phyloP scores from a whole-genome alignment of 352 stramenopile species.

The Pythium folliculosum region DNA sequence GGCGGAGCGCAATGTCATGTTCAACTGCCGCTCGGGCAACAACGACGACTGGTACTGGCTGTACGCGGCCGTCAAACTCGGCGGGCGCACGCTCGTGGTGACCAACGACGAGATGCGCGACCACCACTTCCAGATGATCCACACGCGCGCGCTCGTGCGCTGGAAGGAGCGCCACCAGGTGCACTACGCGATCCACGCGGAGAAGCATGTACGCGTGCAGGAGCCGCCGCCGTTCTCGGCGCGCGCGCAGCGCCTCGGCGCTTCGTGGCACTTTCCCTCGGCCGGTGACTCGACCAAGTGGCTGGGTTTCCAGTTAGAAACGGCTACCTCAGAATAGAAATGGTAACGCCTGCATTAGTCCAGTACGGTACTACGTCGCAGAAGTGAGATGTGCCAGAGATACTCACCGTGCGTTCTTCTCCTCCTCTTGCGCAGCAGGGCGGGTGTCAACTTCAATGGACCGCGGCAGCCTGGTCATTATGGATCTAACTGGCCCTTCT shows the following conservation, averaged over 20 bases:
- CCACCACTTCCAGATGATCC: constrained; percentile 99
- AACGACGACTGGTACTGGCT: constrained; percentile 99
- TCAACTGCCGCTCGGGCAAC: constrained; percentile 93
- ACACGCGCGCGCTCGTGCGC: constrained; percentile 91
- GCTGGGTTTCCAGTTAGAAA: constrained; percentile 53
- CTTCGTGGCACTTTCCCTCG: constrained; percentile 73
- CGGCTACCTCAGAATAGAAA: constrained; percentile 30
- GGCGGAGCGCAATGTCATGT: constrained; percentile 81
- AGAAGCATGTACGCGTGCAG: constrained; percentile 40
- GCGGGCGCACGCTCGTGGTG: constrained; percentile 84
- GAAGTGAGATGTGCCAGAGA: constrained; percentile 14
- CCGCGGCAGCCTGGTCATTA: constrained; percentile 9
- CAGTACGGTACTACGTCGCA: constrained; percentile 16
- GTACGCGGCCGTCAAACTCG: constrained; percentile 91
- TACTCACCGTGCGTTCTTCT: constrained; percentile 5
- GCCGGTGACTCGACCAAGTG: constrained; percentile 30
- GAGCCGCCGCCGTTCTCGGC: constrained; percentile 67
- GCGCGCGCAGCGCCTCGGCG: constrained; percentile 54
- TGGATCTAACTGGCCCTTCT: not conserved
- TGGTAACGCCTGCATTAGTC: constrained; percentile 8
- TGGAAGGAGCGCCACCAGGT: constrained; percentile 98
- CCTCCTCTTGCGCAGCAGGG: constrained; percentile 1
- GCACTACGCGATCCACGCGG: constrained; percentile 80
- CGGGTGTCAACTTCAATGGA: constrained; percentile 28
- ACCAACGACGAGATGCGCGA: constrained; percentile 99